Conservation (phyloP, 1,284 basidiomycete genomes). For the Coniophora puteana region DNA sequence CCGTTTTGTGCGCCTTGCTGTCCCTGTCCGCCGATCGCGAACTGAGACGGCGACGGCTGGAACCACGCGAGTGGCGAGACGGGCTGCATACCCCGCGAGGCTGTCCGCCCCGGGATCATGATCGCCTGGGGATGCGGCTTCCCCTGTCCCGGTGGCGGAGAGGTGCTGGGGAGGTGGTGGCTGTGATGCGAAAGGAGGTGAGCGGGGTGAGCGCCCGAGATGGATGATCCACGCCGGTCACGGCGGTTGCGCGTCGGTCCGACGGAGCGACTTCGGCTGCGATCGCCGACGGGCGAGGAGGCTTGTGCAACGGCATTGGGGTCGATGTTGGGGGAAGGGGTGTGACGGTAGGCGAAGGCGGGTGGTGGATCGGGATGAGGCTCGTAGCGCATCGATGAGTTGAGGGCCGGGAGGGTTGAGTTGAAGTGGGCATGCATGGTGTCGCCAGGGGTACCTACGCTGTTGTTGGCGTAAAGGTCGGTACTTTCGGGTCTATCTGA, state of each 20-base stretch:
- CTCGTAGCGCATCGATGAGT: conserved; percentile 58
- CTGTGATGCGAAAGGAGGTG: too few relatives aligned
- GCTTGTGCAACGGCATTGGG: conserved; percentile 22
- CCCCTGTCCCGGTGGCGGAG: conserved; percentile 37
- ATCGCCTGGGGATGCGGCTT: conserved; percentile 46
- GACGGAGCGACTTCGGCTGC: conserved; percentile 42
- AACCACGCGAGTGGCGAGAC: conserved; percentile 5
- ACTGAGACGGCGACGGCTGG: not conserved
- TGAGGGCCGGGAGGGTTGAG: conserved; percentile 55
- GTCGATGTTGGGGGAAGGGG: conserved; percentile 29
- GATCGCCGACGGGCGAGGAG: conserved; percentile 18
- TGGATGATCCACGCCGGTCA: conserved; percentile 44
- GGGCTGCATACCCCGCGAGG: conserved; percentile 3
- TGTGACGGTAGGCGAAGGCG: conserved; percentile 23
- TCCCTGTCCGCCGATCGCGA: conserved; percentile 9
- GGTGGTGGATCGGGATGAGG: conserved; percentile 38
- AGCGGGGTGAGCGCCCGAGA: too few relatives aligned
- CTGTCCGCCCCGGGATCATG: conserved; percentile 45
- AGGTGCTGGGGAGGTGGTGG: conserved; percentile 42
- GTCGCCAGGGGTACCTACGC: conserved; percentile 8
- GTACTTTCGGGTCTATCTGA: conserved; percentile 15
- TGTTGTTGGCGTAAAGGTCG: conserved; percentile 20
- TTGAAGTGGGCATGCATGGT: conserved; percentile 42
- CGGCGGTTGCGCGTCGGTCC: conserved; percentile 50
- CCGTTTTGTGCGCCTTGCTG: conserved; percentile 31